These are phyloP conservation scores for Geotrichum armillariae DNA, from an alignment of 1,139 yeast genomes.

Conservation along the genomic window DNA sequence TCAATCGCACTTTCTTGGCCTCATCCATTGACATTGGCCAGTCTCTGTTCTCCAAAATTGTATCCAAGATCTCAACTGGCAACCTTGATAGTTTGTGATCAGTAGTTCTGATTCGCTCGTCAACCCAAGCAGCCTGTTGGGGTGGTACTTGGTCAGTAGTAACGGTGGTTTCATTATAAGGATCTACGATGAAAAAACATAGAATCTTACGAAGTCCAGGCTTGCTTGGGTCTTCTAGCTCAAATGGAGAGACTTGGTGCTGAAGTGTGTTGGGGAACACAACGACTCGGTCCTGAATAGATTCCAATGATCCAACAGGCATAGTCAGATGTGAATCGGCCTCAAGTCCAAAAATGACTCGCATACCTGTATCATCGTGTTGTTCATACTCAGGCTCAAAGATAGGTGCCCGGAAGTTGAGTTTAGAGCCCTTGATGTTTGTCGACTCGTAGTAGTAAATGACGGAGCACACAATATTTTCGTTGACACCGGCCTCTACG, in stretches of 20 bases:
- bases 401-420: conserved; percentile 40
- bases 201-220: conserved; percentile 46
- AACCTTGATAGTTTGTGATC: conserved; percentile 4
- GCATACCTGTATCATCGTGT: conserved; percentile 37
- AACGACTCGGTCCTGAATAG: conserved; percentile 38
- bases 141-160: conserved; percentile 45
- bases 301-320: conserved; percentile 36
- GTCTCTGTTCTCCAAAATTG: conserved; percentile 21
- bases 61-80: conserved; percentile 27
- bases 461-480: conserved; percentile 47
- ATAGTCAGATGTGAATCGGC: conserved; percentile 37
- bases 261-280: conserved; percentile 47
- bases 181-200: conserved; percentile 47
- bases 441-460: conserved; percentile 48
- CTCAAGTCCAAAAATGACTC: conserved; percentile 32
- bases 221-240: conserved; percentile 41
- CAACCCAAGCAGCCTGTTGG: conserved; percentile 45
- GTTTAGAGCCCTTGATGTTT: conserved; percentile 43
- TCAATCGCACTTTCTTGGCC: conserved; percentile 37
- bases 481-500: conserved; percentile 47
- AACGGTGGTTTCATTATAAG: conserved; percentile 38
- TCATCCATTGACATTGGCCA: conserved; percentile 35
- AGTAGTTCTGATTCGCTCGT: background rate
- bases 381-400: conserved; percentile 45
- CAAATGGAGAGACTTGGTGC: conserved; percentile 46